Base-by-base conservation (phyloP, 2,329 filamentous ascomycete species). In the Aspergillus sp. region DNA sequence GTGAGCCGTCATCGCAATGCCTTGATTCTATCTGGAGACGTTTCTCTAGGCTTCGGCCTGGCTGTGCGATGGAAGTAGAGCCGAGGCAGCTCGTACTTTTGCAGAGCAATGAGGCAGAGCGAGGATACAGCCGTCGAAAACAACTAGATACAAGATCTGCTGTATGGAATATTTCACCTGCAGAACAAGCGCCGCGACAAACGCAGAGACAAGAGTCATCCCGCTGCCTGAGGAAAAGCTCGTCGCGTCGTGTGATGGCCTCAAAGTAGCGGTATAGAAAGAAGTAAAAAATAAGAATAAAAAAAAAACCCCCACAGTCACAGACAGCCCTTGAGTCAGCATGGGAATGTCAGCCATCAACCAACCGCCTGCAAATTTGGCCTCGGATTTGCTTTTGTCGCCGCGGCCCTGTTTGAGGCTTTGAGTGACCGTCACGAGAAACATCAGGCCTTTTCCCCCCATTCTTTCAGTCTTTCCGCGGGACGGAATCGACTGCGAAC, bases 241-340 rank as follows among this genome's bases (percentile, higher is more conserved):
- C 45, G 47, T 56, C 18, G 56, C 51, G 60, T 63, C 62, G 62
- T 64, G 62, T 64, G 62, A 64, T 64, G 54, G 52, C 48, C 53
- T 39, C 20, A 42, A 64, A 64, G 59, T 60, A 60, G 62, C 62
- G 62, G 62, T 64, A 62, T 61, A 56, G 54, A 56, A 24, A 7
- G 24, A 24, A 24, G 7, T n/a, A 24, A 24, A 6, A 24, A 24
- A 24, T 24, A 24, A 24, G 32, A 13, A 24, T 39, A 20, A 30
- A 30, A 30, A 11, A 30, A 30, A 30, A 30, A 30, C 22, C 5
- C 5, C 7, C 22, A 7, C 26, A 11, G 26, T 30, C 26, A 30
- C 34, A 36, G 34, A 36, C 9, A n/a, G 34, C 5, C 6, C 48
- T 30, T 38, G 50, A 53, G 47, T 58, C 59, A 61, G 54, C 44